Percentiles rank a stretch among this genome's conserved stretches.
Evolutionary conservation across 2,329 filamentous ascomycete species (phyloP).

Genomic region (Fusarium pseudocircinatum): DNA sequence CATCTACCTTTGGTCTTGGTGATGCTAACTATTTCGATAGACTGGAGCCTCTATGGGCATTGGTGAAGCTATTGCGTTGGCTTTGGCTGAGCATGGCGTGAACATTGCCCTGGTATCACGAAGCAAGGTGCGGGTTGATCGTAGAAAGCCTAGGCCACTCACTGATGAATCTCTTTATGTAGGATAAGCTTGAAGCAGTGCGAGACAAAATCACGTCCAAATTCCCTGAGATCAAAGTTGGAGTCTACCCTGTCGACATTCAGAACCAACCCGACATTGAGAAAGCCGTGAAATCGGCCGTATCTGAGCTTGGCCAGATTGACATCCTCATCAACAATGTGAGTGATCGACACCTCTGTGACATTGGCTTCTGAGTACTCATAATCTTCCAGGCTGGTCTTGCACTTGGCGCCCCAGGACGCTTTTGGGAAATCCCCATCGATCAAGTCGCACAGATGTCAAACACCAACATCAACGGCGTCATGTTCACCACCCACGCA

Average conservation of each 20-base stretch:
- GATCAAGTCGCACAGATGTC: constrained; percentile 4
- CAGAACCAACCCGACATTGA: neutral
- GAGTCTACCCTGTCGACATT: neutral
- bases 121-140: neutral
- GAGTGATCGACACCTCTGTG: accelerated
- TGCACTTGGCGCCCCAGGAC: constrained; percentile 13
- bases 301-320: constrained; percentile 12
- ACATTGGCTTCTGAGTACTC: accelerated
- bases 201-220: neutral
- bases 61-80: neutral
- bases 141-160: accelerated
- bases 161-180: neutral
- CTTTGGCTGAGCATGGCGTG: neutral
- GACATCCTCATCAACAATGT: constrained; percentile 30
- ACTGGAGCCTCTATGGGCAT: constrained; percentile 23
- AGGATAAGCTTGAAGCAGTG: neutral
- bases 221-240: neutral
- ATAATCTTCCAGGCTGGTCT: neutral
- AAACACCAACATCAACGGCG: constrained; percentile 48
- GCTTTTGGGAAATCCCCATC: constrained; percentile 10
- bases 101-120: neutral
- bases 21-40: accelerated
- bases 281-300: neutral
- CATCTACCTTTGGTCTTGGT: accelerated
- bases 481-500: constrained; percentile 46